Conservation (phyloP, 371 early-diverging fungal species). For the Syncephalis plumigaleata region DNA sequence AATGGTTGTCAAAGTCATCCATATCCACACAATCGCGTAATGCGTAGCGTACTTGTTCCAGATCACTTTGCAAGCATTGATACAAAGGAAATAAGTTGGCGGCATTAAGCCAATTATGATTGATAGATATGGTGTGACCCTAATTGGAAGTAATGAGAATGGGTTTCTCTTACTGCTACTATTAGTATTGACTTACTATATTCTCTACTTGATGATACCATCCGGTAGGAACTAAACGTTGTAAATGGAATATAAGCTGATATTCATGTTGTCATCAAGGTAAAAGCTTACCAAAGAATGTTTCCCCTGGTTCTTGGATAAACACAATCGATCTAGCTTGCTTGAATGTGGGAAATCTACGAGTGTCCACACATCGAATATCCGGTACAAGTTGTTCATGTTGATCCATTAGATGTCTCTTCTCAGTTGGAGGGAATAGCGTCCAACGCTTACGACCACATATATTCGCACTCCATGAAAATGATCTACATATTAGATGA, state of each 20-base stretch:
- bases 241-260: slow-evolving; percentile 5
- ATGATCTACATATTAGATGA: slow-evolving; percentile 20
- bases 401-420: slow-evolving; percentile 21
- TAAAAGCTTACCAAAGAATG: background rate
- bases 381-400: slow-evolving; percentile 28
- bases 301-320: slow-evolving; percentile 30
- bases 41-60: slow-evolving; percentile 25
- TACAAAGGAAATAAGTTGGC: slow-evolving; percentile 28
- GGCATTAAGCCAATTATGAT: slow-evolving; percentile 55
- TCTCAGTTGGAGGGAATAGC: slow-evolving; percentile 43
- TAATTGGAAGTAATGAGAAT: slow-evolving; percentile 17
- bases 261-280: background rate
- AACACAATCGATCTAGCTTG: slow-evolving; percentile 24
- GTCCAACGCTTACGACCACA: slow-evolving; percentile 57
- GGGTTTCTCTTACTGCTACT: too few species aligned
- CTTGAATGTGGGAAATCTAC: slow-evolving; percentile 22
- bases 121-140: slow-evolving; percentile 54
- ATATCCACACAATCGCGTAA: slow-evolving; percentile 29
- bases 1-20: slow-evolving; percentile 2
- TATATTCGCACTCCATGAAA: slow-evolving; percentile 62
- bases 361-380: slow-evolving; percentile 31
- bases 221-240: slow-evolving; percentile 51
- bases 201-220: slow-evolving; percentile 52
- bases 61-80: slow-evolving; percentile 22
- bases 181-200: slow-evolving; percentile 4